Evolutionary conservation across 202 grass and related monocot genomes (phyloP).

Genomic region (Setaria italica): DNA sequence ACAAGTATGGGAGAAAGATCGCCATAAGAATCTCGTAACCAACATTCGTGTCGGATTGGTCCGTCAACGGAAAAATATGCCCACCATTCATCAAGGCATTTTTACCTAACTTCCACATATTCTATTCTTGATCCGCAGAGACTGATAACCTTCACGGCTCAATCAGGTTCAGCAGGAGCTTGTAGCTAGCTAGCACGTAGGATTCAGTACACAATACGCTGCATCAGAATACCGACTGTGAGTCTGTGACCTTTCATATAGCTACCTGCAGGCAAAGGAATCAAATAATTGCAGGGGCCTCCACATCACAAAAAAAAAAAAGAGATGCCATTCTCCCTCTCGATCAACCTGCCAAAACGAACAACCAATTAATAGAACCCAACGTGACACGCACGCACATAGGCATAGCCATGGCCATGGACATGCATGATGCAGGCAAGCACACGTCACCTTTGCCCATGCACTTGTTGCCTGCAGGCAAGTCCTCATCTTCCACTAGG

Average conservation of each 20-base stretch:
- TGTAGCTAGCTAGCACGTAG: neutral
- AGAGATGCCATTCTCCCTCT: conserved; percentile 1
- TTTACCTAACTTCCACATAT: neutral
- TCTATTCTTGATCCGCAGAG: neutral
- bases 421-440: neutral
- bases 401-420: neutral
- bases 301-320: neutral
- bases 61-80: neutral
- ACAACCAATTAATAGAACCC: neutral
- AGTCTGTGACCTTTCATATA: neutral
- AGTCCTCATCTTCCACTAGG: neutral
- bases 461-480: neutral
- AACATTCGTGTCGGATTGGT: neutral
- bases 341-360: neutral
- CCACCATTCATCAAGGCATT: neutral
- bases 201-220: neutral
- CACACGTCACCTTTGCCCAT: neutral
- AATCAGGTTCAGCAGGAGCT: neutral
- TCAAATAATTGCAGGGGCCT: conserved; percentile 12
- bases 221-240: neutral
- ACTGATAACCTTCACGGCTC: neutral
- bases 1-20: neutral
- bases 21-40: neutral
- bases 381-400: neutral
- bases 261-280: neutral